These are phyloP conservation scores for Austroboletus festivus DNA, from an alignment of 768 basidiomycete species.

Conservation along the genomic window DNA sequence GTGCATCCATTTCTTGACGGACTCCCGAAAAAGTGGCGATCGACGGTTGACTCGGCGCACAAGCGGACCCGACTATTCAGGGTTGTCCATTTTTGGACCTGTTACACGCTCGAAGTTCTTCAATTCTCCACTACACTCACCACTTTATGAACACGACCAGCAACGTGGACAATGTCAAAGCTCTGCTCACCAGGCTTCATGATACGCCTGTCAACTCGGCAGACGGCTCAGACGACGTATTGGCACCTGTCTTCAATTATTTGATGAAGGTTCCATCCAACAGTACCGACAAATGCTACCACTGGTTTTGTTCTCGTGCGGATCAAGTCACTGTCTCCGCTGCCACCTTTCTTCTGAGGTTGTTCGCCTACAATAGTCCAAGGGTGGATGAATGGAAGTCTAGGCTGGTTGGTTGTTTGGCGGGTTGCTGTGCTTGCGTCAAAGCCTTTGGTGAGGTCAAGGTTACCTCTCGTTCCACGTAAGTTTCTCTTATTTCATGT, in stretches of 20 bases:
- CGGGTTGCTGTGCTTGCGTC: conserved; percentile 68
- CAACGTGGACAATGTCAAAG: conserved; percentile 39
- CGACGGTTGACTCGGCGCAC: conserved; percentile 3
- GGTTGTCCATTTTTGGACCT: conserved; percentile 14
- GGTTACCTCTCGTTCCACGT: conserved; percentile 65
- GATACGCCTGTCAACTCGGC: conserved; percentile 55
- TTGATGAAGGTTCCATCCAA: conserved; percentile 46
- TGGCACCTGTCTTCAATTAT: conserved; percentile 50
- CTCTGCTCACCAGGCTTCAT: conserved; percentile 52
- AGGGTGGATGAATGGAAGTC: conserved; percentile 63
- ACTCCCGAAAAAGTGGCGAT: background rate
- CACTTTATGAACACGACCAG: too few relatives aligned
- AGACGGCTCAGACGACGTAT: conserved; percentile 44
- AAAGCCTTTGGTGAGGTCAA: conserved; percentile 64
- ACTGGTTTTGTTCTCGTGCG: conserved; percentile 82
- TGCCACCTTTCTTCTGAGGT: conserved; percentile 76
- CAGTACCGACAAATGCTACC: conserved; percentile 40
- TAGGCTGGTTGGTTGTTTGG: conserved; percentile 52
- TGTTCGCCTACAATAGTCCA: conserved; percentile 71
- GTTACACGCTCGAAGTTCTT: background rate
- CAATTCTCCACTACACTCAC: background rate
- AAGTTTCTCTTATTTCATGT: conserved; percentile 33
- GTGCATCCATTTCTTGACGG: conserved; percentile 42
- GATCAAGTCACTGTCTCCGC: conserved; percentile 54
- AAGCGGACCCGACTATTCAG: conserved; percentile 1